Evolutionary conservation across 176 grass and related monocot species (phyloP).

Genomic region (Alloteropsis semialata): DNA sequence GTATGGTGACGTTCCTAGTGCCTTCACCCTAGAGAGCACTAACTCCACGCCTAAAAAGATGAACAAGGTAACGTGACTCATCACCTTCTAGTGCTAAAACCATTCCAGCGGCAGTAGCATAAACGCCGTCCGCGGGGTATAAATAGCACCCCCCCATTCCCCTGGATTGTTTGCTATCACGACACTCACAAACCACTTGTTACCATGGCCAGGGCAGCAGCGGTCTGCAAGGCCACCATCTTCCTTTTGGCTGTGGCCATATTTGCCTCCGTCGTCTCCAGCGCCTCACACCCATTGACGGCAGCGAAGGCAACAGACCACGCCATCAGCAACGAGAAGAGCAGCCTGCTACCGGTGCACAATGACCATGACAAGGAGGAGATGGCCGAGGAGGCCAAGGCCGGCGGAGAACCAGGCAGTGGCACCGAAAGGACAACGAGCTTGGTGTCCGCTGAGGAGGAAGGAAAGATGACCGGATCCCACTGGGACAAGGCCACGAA

Average conservation of each 20-base stretch:
- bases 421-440: neutral
- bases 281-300: neutral
- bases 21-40: neutral
- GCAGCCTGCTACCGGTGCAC: neutral
- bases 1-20: neutral
- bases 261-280: neutral
- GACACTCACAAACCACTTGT: neutral
- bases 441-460: neutral
- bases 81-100: neutral
- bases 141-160: neutral
- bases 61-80: neutral
- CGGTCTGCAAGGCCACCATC: neutral
- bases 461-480: neutral
- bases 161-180: neutral
- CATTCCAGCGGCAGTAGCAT: neutral
- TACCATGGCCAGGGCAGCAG: neutral
- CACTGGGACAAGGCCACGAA: neutral
- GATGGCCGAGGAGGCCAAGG: neutral
- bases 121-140: neutral
- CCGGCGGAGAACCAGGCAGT: neutral
- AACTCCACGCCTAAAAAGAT: neutral
- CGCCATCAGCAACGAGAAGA: neutral
- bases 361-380: neutral
- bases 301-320: neutral
- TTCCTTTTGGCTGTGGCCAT: neutral